Conservation (phyloP, 2,329 filamentous ascomycete species). For the Ascochyta fabae region DNA sequence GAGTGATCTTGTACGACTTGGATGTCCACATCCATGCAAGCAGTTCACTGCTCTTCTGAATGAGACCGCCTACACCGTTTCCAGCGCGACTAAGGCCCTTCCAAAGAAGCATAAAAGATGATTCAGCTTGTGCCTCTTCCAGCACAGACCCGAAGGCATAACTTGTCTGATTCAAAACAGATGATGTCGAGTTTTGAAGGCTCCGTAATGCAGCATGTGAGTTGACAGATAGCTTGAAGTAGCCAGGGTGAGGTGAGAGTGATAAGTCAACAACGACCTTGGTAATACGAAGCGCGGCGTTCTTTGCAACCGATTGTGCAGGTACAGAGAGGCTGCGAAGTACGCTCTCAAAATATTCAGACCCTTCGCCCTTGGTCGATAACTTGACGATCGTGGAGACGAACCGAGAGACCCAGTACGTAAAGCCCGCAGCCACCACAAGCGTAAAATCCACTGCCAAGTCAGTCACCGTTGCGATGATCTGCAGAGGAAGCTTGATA, state of each 20-base stretch:
- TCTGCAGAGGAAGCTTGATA: conserved; percentile 72
- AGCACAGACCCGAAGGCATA: conserved; percentile 31
- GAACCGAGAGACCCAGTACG: conserved; percentile 48
- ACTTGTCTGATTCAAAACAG: conserved; percentile 41
- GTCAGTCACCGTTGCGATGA: conserved; percentile 77
- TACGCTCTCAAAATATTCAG: conserved; percentile 23
- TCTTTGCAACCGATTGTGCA: conserved; percentile 44
- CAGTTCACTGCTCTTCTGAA: conserved; percentile 20
- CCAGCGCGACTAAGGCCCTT: conserved; percentile 28
- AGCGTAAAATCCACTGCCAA: conserved; percentile 77
- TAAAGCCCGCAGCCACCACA: conserved; percentile 64
- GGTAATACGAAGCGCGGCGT: conserved; percentile 44
- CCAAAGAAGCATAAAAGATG: conserved; percentile 22
- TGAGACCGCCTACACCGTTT: conserved; percentile 16
- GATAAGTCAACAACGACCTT: conserved; percentile 38
- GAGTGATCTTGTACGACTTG: conserved; percentile 48
- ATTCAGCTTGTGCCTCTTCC: conserved; percentile 34
- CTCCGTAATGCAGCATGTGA: conserved; percentile 48
- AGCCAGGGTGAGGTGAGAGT: conserved; percentile 38
- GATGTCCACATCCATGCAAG: conserved; percentile 40
- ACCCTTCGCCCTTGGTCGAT: conserved; percentile 27
- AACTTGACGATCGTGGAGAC: conserved; percentile 33
- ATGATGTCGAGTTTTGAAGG: conserved; percentile 46
- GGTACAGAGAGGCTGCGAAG: conserved; percentile 35
- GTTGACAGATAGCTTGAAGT: conserved; percentile 46